Base-by-base conservation (phyloP, 805 yeast genomes). In the Teunomyces funiuensis region DNA sequence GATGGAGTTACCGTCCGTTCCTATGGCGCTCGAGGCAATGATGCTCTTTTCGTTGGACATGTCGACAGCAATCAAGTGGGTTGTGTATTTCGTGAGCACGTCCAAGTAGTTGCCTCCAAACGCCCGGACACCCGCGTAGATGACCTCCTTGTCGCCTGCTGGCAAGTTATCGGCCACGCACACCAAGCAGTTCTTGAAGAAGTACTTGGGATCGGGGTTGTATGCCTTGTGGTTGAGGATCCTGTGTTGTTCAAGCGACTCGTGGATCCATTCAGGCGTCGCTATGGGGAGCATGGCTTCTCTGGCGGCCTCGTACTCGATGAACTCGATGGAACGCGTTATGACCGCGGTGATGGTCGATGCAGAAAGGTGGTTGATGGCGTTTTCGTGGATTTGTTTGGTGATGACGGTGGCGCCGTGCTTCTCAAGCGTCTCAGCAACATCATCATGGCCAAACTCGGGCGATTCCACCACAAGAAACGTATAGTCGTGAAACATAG, bases 101-200 rank as follows among this genome's bases (percentile, higher is more conserved):
- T 83, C 84, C 29, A 79, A 65, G 53, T 71, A 80, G 25, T 77
- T 81, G 3, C 96, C 98, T 2, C 97, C 98, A 45, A 86, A 72
- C 1, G 86, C 81, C 15, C 76, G 62, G 2, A 83, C 83, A 0
- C 85, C 87, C 5, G 81, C 82, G 48, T 80, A 75, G 11, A 87
- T 71, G n/a, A 77, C 79, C 41, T 82, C 90, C 36, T 76, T 73
- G 47, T 83, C 88, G 3, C 80, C 79, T 2, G 66, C 66, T 0
- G 82, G 73, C 18, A 79, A 58, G 19, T 78, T 76, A 6, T 85
- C 80, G 3, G 73, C 72, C 10, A 80, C 72, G 45, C 88, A 79
- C 1, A 88, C 65, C 47, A 78, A 77, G 13, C 79, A 74, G 39
- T 77, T 75, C 45, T 79, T 80, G 55, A 91, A 69, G 46, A 86